Base-by-base conservation (phyloP, 75 land plant genomes). In the Azolla pinnata region DNA sequence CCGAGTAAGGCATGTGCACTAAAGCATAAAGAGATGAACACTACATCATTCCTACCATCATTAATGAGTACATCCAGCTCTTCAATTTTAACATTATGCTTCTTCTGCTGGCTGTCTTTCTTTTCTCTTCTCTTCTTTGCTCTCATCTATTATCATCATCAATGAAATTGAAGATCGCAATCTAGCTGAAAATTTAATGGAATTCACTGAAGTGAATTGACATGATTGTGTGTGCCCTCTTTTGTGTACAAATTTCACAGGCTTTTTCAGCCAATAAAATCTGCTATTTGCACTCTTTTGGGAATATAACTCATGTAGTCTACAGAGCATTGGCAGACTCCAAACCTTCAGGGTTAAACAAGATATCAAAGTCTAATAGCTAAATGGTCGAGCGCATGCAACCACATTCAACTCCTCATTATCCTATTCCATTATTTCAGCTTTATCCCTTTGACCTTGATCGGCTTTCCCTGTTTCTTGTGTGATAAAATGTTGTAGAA, bases 361-460 rank as follows among this genome's bases (percentile, higher is more conserved):
- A 14, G 14, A 38, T 14, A 38, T 38, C 42, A 38, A 14, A 38
- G 42, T 8, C 42, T 8, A 14, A 38, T 38, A 38, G 42, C 42
- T 38, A 7, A 38, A 38, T 38, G 14, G 42, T 38, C 42, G 42
- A 38, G 42, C 42, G 42, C n/a, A n/a, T 38, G 42, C 42, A 38
- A 38, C 12, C 42, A 8, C 42, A 38, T 38, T 38, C 42, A 38
- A 38, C 42, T 38, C 42, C 7, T 38, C 42, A 14, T 38, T 14
- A 38, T 38, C 42, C 14, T 38, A 14, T 38, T 38, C 42, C 42
- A 38, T 14, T 8, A 8, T 14, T 38, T 7, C 42, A 14, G 42
- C 42, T 38, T 38, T 38, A 38, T 14, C 42, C 42, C 42, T 38
- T 38, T 38, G 42, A 14, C 42, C 42, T 38, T 38, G 42, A 38